Percentiles rank a stretch among this genome's conserved stretches.
Conservation (phyloP, 192 early-diverging fungal genomes). For the Mortierella claussenii region DNA sequence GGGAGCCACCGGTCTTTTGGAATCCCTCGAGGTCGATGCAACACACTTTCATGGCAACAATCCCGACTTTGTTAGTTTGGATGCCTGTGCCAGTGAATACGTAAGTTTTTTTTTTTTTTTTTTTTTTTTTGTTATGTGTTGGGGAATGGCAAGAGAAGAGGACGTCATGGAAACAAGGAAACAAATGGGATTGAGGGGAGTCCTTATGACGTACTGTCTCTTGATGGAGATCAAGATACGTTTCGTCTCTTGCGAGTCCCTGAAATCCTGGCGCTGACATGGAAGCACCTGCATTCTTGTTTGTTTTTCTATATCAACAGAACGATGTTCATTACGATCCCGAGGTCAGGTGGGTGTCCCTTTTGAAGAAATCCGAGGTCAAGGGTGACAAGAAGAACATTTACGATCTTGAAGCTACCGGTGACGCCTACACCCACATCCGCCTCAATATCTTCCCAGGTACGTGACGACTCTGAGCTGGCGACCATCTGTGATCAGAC, state of each 20-base stretch:
- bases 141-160: too few relatives aligned
- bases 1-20: slow-evolving; percentile 74
- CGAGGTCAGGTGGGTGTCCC: slow-evolving; percentile 50
- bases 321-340: slow-evolving; percentile 47
- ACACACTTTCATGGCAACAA: slow-evolving; percentile 91
- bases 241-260: too few relatives aligned
- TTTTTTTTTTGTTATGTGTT: too few relatives aligned
- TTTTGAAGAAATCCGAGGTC: slow-evolving; percentile 76
- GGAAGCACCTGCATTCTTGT: not conserved
- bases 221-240: too few relatives aligned
- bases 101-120: too few relatives aligned
- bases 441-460: slow-evolving; percentile 84
- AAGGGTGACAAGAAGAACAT: slow-evolving; percentile 77
- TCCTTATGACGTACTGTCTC: not conserved
- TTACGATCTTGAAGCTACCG: slow-evolving; percentile 63
- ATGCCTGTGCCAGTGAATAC: slow-evolving; percentile 69
- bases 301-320: slow-evolving; percentile 34
- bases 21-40: slow-evolving; percentile 83
- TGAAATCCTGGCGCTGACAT: not conserved
- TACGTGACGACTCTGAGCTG: too few relatives aligned
- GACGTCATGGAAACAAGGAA: too few relatives aligned
- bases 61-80: slow-evolving; percentile 81
- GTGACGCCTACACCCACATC: slow-evolving; percentile 69
- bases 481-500: too few relatives aligned
- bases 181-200: too few relatives aligned